Conservation (phyloP, 164 flowering plant genomes). For the Sextonia rubra region DNA sequence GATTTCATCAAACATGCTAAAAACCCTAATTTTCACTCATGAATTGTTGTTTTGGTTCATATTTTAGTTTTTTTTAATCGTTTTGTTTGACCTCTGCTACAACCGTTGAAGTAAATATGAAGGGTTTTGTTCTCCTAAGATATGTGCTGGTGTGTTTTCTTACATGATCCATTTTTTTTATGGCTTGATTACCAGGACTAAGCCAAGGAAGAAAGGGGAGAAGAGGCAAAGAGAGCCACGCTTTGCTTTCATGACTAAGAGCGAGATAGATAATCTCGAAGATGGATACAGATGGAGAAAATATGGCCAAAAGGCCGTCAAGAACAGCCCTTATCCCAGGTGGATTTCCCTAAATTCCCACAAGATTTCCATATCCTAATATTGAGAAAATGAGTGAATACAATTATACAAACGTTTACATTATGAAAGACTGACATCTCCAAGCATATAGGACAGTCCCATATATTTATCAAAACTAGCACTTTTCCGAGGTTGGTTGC, state of each 20-base stretch:
- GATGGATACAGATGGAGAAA: constrained; percentile 93
- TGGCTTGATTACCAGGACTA: constrained; percentile 28
- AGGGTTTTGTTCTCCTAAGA: neutral
- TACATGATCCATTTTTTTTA: neutral
- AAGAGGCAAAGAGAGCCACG: constrained; percentile 62
- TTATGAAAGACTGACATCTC: too few relatives aligned
- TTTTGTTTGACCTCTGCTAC: neutral
- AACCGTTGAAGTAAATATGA: neutral
- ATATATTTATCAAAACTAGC: too few relatives aligned
- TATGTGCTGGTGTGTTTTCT: neutral
- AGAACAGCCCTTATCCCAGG: constrained; percentile 84
- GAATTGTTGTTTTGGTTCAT: neutral
- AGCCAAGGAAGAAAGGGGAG: constrained; percentile 61
- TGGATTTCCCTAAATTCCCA: constrained; percentile 6
- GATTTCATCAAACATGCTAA: neutral
- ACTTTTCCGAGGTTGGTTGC: too few relatives aligned
- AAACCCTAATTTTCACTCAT: neutral
- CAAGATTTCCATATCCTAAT: too few relatives aligned
- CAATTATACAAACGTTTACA: too few relatives aligned
- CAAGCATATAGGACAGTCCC: too few relatives aligned
- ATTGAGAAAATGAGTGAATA: too few relatives aligned
- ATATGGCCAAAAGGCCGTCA: constrained; percentile 84
- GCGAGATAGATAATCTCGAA: constrained; percentile 89
- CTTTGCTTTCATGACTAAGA: constrained; percentile 83
- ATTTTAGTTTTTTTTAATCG: too few relatives aligned